phyloP scores from a whole-genome alignment of 2,329 filamentous ascomycete genomes.

The Aplosporella prunicola region DNA sequence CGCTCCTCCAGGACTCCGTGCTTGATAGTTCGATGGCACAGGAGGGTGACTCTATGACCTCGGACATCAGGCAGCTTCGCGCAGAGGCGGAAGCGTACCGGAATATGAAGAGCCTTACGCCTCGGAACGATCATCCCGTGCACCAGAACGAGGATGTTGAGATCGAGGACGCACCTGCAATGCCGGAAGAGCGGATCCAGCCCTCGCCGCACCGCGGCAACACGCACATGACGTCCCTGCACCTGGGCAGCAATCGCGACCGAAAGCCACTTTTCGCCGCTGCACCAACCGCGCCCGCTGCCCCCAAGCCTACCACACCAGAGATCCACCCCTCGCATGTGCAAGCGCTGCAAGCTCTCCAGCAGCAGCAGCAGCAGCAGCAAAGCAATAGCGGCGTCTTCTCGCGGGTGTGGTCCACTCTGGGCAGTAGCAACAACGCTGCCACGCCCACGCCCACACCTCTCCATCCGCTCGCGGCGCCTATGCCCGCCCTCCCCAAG shows the following conservation, averaged over 20 bases:
- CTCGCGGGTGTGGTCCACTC: conserved; percentile 15
- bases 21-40: not conserved
- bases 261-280: conserved; percentile 1
- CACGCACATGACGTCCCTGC: conserved; percentile 2
- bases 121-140: not conserved
- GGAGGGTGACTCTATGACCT: not conserved
- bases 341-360: not conserved
- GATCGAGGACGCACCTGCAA: too few relatives aligned
- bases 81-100: not conserved
- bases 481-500: conserved; percentile 22
- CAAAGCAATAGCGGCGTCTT: conserved; percentile 16
- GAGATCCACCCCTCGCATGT: too few relatives aligned
- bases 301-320: too few relatives aligned
- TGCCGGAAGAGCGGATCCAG: not conserved
- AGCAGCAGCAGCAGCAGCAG: not conserved
- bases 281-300: not conserved
- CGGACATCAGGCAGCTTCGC: not conserved
- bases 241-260: not conserved
- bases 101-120: not conserved
- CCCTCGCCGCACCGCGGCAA: not conserved
- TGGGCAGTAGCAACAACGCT: conserved; percentile 13
- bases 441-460: conserved; percentile 13
- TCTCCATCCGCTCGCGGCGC: conserved; percentile 19
- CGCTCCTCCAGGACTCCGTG: conserved; percentile 5
- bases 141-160: conserved; percentile 20